Conservation (phyloP, 2,329 filamentous ascomycete genomes). For the Pezizomycotina sp. region DNA sequence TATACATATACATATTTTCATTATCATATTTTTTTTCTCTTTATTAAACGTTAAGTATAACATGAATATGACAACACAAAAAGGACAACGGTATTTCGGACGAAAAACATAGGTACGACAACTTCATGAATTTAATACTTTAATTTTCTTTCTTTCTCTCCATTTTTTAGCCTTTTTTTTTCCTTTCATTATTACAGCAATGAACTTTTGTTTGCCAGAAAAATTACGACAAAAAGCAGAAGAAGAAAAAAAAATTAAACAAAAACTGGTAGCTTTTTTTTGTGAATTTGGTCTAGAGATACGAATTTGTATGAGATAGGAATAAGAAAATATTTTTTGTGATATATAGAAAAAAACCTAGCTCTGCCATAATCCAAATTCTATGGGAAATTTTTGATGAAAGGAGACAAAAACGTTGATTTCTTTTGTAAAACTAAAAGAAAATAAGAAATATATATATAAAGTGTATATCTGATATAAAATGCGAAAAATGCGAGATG, state of each 20-base stretch:
- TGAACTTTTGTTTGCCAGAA: slow-evolving; percentile 2
- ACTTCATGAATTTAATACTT: slow-evolving; percentile 3
- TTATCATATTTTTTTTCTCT: not conserved
- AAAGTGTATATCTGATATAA: too few relatives aligned
- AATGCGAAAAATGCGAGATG: too few relatives aligned
- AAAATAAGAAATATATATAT: too few relatives aligned
- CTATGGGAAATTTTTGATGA: too few relatives aligned
- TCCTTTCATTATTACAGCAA: slow-evolving; percentile 12
- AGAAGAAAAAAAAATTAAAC: too few relatives aligned
- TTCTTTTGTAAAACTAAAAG: too few relatives aligned
- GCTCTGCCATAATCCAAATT: not conserved
- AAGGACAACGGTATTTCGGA: not conserved
- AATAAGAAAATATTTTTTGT: not conserved
- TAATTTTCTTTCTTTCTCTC: not conserved
- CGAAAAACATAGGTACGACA: not conserved
- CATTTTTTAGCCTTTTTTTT: not conserved
- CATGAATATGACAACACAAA: not conserved
- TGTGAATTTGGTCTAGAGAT: not conserved
- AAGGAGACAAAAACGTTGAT: too few relatives aligned
- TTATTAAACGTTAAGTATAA: not conserved
- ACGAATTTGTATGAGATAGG: not conserved
- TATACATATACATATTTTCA: not conserved
- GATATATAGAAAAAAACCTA: too few relatives aligned
- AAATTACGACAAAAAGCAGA: not conserved
- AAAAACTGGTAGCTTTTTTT: too few relatives aligned